A percentile compares a stretch with the other conserved stretches of the same genome.
These are phyloP conservation scores for Taphrina confusa DNA, from an alignment of 1,139 yeast species.

Conservation along the genomic window DNA sequence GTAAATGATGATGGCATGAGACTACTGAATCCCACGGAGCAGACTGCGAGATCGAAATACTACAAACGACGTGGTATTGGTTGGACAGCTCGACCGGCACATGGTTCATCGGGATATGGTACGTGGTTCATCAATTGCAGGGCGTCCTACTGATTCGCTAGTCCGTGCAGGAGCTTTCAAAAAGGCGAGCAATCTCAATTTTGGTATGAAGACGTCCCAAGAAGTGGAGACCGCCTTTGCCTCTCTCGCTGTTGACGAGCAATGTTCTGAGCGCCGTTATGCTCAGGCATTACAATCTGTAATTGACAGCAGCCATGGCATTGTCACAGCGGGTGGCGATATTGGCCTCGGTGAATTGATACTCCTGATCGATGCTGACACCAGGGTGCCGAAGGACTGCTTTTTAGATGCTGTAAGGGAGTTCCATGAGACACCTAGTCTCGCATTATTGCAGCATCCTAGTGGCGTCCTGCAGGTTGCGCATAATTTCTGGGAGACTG, in stretches of 20 bases:
- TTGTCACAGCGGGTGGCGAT: constrained; percentile 37
- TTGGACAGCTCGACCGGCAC: constrained; percentile 38
- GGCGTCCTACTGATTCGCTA: neutral
- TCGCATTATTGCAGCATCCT: constrained; percentile 38
- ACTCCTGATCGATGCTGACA: constrained; percentile 39
- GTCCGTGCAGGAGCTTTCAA: constrained; percentile 38
- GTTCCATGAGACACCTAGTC: constrained; percentile 38
- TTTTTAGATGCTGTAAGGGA: constrained; percentile 40
- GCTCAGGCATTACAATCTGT: constrained; percentile 26
- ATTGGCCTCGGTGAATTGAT: constrained; percentile 38
- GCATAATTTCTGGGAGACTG: constrained; percentile 37
- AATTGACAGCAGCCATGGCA: constrained; percentile 28
- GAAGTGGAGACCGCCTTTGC: constrained; percentile 33
- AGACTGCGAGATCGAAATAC: constrained; percentile 28
- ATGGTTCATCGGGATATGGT: constrained; percentile 35
- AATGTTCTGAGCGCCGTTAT: neutral
- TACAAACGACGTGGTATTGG: constrained; percentile 36
- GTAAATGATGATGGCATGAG: constrained; percentile 39
- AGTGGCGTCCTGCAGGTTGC: constrained; percentile 39
- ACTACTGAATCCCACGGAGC: constrained; percentile 16
- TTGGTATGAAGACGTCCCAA: constrained; percentile 37
- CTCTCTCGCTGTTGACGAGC: neutral
- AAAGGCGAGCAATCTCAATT: constrained; percentile 39
- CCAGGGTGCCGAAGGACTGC: constrained; percentile 39
- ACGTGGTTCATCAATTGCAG: neutral